Evolutionary conservation across 164 flowering plant genomes (phyloP).

Genomic region (Nymphaea colorata): DNA sequence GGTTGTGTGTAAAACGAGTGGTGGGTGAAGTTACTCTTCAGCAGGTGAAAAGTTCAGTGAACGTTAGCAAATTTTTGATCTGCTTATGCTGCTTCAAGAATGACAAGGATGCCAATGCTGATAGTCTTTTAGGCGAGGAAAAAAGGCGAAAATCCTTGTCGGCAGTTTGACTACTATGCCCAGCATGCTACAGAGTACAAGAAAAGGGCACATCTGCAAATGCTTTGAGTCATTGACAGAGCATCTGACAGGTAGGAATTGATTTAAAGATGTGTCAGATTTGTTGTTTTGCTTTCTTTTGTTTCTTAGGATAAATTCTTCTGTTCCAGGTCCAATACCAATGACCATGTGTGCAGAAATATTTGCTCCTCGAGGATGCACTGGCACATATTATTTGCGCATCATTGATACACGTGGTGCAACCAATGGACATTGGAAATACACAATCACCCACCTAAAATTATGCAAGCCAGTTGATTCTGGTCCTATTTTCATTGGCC

Average conservation of each 20-base stretch:
- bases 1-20: not conserved
- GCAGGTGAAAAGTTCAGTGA: too few relatives aligned
- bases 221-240: slow-evolving; percentile 62
- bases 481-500: too few relatives aligned
- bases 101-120: too few relatives aligned
- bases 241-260: slow-evolving; percentile 39
- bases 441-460: too few relatives aligned
- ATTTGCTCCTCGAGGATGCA: slow-evolving; percentile 45
- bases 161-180: slow-evolving; percentile 12
- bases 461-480: too few relatives aligned
- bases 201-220: slow-evolving; percentile 60
- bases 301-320: not conserved
- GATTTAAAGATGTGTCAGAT: not conserved
- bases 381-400: slow-evolving; percentile 49
- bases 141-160: too few relatives aligned
- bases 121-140: too few relatives aligned
- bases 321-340: slow-evolving; percentile 35
- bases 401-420: slow-evolving; percentile 30
- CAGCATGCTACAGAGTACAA: slow-evolving; percentile 69
- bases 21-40: not conserved
- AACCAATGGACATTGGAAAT: too few relatives aligned
- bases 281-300: not conserved
- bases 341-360: slow-evolving; percentile 32
- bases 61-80: too few relatives aligned
- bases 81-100: too few relatives aligned